Base-by-base conservation (phyloP, 2,329 filamentous ascomycete species). In the Apiospora sp. region DNA sequence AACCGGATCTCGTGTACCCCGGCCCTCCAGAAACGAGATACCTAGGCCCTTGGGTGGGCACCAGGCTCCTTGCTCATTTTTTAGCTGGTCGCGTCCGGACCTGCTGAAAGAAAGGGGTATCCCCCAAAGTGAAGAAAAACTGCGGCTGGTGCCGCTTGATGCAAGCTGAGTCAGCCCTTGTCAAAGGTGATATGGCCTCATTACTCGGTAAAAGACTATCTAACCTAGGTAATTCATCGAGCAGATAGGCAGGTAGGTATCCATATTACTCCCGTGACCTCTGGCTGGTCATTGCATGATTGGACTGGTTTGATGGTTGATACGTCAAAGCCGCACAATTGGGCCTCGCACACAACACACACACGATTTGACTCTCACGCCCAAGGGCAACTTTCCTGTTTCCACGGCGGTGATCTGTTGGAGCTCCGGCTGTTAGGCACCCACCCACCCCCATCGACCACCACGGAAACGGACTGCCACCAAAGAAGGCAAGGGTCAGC, bases 71-170 rank as follows among this genome's bases (percentile, higher is more conserved):
- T 3, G 51, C 51, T 41, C 34, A 64, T 64, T 41, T 37, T 41
- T 41, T 41, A 41, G 37, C 37, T 41, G 37, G 37, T 41, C 37
- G 10, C 37, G 7, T 41, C 37, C 34, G 58, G 41, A 64, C 58
- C 34, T 22, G 58, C 34, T 41, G 34, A 64, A 41, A 13, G 30
- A 64, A 64, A 22, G 58, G 30, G 58, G 58, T 64, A 64, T 64
- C 58, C 58, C 58, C 37, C 41, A 14, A 37, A 64, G 24, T 10
- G 49, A 51, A 41, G 58, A 64, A 64, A 41, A 41, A 41, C 19
- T 64, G 58, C 58, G 58, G 58, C 34, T 41, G 58, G 58, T 41
- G 58, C 58, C 58, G 58, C 37, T 64, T 64, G 58, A 64, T 41
- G 58, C 58, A 41, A 64, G 58, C 58, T 64, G 58, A 64, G 58